These are phyloP conservation scores for Aegle marmelos DNA, from an alignment of 345 rosid genomes.

Conservation along the genomic window DNA sequence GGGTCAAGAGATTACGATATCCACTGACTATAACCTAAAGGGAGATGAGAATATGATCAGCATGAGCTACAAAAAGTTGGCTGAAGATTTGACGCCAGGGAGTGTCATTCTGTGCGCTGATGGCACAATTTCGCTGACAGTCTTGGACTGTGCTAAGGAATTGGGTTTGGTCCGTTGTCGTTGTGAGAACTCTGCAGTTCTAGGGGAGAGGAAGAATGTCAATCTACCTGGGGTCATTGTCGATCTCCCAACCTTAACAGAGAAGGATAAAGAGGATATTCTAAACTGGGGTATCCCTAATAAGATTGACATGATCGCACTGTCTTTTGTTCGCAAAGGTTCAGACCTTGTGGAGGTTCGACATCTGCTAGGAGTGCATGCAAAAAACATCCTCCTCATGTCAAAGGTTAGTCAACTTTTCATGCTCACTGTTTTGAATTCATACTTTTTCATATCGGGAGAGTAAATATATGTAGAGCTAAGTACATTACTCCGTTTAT, in stretches of 20 bases:
- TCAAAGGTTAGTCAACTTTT: conserved; percentile 36
- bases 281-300: conserved; percentile 59
- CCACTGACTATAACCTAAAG: conserved; percentile 44
- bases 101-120: conserved; percentile 54
- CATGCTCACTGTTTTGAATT: too few relatives aligned
- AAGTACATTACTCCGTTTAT: too few relatives aligned
- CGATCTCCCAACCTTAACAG: conserved; percentile 60
- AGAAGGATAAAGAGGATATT: conserved; percentile 57
- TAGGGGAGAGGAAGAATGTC: conserved; percentile 63
- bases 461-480: too few relatives aligned
- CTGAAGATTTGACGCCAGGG: conserved; percentile 46
- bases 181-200: conserved; percentile 54
- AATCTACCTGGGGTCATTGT: conserved; percentile 65
- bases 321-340: conserved; percentile 62
- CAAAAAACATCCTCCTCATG: conserved; percentile 52
- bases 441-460: too few relatives aligned
- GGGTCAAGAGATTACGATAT: conserved; percentile 44
- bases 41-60: conserved; percentile 45
- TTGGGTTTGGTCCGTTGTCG: conserved; percentile 46
- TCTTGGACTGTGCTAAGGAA: conserved; percentile 38
- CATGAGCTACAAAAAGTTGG: conserved; percentile 63
- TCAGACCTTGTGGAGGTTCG: conserved; percentile 54
- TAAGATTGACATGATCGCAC: conserved; percentile 55
- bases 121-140: conserved; percentile 52
- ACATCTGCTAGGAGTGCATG: conserved; percentile 39